Percentiles rank a stretch among this genome's conserved stretches.
Evolutionary conservation across 1,284 basidiomycete genomes (phyloP).

Genomic region (Fomitopsis palustris): DNA sequence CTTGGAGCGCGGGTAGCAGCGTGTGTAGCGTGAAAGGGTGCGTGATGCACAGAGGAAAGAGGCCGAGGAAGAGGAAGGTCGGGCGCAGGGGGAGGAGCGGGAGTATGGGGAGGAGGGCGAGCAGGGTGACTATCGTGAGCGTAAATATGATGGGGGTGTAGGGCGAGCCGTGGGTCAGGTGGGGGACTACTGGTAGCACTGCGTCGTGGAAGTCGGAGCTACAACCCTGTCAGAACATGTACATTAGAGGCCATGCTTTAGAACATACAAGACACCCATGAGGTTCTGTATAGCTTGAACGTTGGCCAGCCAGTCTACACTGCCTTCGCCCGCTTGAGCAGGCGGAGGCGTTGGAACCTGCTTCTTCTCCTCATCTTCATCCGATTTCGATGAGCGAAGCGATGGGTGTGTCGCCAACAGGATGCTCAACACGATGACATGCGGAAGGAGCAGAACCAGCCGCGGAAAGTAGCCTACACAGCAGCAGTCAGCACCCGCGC

Average conservation of each 20-base stretch:
- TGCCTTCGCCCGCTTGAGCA: conserved; percentile 46
- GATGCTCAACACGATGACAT: conserved; percentile 48
- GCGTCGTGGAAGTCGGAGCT: conserved; percentile 45
- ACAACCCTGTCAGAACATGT: background rate
- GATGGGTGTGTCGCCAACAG: conserved; percentile 57
- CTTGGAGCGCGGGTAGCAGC: conserved; percentile 26
- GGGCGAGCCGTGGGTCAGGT: conserved; percentile 48
- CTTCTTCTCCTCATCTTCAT: conserved; percentile 13
- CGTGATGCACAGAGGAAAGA: conserved; percentile 47
- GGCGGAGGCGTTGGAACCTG: conserved; percentile 33
- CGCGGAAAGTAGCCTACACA: conserved; percentile 63
- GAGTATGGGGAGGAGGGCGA: conserved; percentile 45
- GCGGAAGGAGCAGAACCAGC: conserved; percentile 61
- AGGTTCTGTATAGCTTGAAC: conserved; percentile 79
- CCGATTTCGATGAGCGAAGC: conserved; percentile 9
- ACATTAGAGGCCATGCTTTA: background rate
- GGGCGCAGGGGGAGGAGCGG: conserved; percentile 54
- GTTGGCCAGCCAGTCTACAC: conserved; percentile 72
- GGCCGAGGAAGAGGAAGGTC: conserved; percentile 52
- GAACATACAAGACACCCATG: conserved; percentile 67
- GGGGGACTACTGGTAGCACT: conserved; percentile 31
- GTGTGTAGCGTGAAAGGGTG: conserved; percentile 44
- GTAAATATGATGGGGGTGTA: conserved; percentile 53
- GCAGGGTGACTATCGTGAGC: conserved; percentile 38
- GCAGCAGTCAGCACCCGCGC: background rate